These are phyloP conservation scores for Paecilomyces formosus DNA, from an alignment of 2,329 filamentous ascomycete species.

Conservation along the genomic window DNA sequence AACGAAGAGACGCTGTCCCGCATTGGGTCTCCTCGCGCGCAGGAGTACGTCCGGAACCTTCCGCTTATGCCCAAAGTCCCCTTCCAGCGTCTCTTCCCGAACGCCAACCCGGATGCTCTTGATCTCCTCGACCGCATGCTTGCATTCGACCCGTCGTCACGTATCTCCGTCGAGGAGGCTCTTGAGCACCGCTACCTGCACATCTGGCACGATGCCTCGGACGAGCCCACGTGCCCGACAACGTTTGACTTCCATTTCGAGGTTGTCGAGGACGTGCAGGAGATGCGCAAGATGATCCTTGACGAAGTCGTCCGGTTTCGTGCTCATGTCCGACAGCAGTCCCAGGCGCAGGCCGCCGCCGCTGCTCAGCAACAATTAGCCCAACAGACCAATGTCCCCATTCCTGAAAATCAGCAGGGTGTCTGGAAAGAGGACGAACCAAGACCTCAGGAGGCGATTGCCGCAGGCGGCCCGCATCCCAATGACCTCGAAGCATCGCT, in stretches of 20 bases:
- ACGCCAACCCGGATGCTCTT: slow-evolving; percentile 91
- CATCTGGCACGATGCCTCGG: slow-evolving; percentile 97
- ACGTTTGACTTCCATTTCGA: slow-evolving; percentile 99
- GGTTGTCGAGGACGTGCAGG: slow-evolving; percentile 85
- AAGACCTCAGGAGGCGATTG: slow-evolving; percentile 49
- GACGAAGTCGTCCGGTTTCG: slow-evolving; percentile 91
- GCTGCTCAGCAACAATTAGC: slow-evolving; percentile 19
- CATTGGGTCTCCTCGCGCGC: slow-evolving; percentile 89
- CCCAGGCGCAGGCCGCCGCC: slow-evolving; percentile 32
- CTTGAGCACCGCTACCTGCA: slow-evolving; percentile 93
- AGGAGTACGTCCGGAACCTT: slow-evolving; percentile 96
- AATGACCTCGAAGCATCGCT: slow-evolving; percentile 45
- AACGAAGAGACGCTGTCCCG: slow-evolving; percentile 90
- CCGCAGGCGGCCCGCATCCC: slow-evolving; percentile 32
- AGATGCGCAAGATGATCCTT: slow-evolving; percentile 96
- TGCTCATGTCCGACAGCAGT: slow-evolving; percentile 47
- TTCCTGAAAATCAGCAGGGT: slow-evolving; percentile 53
- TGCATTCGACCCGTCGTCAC: slow-evolving; percentile 87
- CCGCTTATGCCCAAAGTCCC: slow-evolving; percentile 90
- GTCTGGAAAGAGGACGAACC: slow-evolving; percentile 53
- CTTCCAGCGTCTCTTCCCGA: slow-evolving; percentile 82
- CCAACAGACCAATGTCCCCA: slow-evolving; percentile 48
- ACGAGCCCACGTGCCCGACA: slow-evolving; percentile 87
- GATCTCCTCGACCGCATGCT: slow-evolving; percentile 96
- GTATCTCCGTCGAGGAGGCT: slow-evolving; percentile 89